A percentile compares a stretch with the other conserved stretches of the same genome.
Evolutionary conservation across 1,284 basidiomycete genomes (phyloP).

Genomic region (Sphaerobolus stellatus): DNA sequence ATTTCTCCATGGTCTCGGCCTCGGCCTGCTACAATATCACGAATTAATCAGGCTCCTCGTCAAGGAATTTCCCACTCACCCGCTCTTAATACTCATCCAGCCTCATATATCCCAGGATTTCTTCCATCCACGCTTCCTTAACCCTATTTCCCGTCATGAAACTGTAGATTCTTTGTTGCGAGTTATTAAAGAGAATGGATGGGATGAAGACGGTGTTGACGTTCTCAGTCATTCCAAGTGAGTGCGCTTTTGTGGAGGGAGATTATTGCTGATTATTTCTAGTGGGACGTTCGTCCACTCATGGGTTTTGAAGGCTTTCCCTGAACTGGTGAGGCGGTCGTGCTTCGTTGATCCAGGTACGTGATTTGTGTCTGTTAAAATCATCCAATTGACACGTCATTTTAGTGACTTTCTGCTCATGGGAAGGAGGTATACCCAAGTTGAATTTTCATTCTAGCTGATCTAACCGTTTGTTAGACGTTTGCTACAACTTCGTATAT

Average conservation of each 20-base stretch:
- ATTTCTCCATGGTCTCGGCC: constrained; percentile 85
- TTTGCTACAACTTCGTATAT: constrained; percentile 88
- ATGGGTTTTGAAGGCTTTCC: constrained; percentile 81
- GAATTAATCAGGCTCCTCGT: constrained; percentile 50
- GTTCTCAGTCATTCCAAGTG: constrained; percentile 89
- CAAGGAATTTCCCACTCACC: constrained; percentile 60
- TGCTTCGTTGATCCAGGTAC: constrained; percentile 81
- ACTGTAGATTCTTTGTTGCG: constrained; percentile 58
- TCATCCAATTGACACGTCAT: background rate
- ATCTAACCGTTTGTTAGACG: constrained; percentile 46
- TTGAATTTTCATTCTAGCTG: constrained; percentile 2
- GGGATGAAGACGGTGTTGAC: constrained; percentile 66
- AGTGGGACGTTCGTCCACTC: constrained; percentile 77
- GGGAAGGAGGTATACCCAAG: constrained; percentile 70
- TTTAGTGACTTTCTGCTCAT: constrained; percentile 76
- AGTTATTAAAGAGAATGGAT: constrained; percentile 64
- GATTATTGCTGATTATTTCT: constrained; percentile 2
- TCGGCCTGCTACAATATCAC: constrained; percentile 73
- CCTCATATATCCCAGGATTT: constrained; percentile 85
- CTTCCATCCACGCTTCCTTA: constrained; percentile 71
- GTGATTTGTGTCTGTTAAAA: background rate
- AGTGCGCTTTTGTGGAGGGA: constrained; percentile 23
- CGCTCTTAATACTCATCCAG: constrained; percentile 77
- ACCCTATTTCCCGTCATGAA: constrained; percentile 64
- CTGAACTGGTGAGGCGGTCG: constrained; percentile 66